phyloP scores from a whole-genome alignment of 1,284 basidiomycete genomes.

The Cryptococcus sp. region DNA sequence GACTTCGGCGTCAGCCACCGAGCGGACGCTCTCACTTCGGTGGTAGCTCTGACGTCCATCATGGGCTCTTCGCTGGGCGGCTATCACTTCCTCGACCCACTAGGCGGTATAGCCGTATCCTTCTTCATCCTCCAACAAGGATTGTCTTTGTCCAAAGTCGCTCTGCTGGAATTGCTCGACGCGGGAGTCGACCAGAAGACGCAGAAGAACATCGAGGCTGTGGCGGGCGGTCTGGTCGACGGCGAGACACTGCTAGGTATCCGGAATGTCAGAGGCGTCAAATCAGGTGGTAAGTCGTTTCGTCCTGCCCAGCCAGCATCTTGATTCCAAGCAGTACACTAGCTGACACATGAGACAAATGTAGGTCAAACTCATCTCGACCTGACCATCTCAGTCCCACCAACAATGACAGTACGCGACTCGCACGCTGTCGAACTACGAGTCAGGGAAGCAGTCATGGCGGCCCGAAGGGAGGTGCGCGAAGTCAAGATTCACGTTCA shows the following conservation, averaged over 20 bases:
- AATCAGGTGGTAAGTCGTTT: constrained; percentile 60
- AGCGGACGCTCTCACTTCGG: constrained; percentile 86
- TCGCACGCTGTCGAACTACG: constrained; percentile 64
- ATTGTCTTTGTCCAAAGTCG: constrained; percentile 67
- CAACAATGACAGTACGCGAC: constrained; percentile 62
- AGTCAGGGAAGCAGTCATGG: constrained; percentile 65
- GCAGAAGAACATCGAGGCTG: constrained; percentile 59
- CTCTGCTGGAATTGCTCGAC: constrained; percentile 82
- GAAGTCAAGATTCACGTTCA: constrained; percentile 76
- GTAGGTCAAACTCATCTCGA: constrained; percentile 50
- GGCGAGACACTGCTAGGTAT: constrained; percentile 59
- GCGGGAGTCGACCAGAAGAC: constrained; percentile 70
- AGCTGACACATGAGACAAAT: background rate
- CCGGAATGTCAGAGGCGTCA: constrained; percentile 70
- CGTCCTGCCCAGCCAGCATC: no score
- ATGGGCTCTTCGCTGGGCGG: constrained; percentile 79
- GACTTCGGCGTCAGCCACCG: constrained; percentile 68
- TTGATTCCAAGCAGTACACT: background rate
- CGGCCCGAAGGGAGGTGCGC: constrained; percentile 68
- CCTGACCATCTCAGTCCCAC: constrained; percentile 66
- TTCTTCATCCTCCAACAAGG: constrained; percentile 87
- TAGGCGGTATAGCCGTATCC: constrained; percentile 89
- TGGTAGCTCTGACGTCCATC: constrained; percentile 86
- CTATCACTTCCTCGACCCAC: constrained; percentile 83
- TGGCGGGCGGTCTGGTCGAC: constrained; percentile 62